phyloP scores from a whole-genome alignment of 345 rosid species.

The Euphorbia tirucalli region DNA sequence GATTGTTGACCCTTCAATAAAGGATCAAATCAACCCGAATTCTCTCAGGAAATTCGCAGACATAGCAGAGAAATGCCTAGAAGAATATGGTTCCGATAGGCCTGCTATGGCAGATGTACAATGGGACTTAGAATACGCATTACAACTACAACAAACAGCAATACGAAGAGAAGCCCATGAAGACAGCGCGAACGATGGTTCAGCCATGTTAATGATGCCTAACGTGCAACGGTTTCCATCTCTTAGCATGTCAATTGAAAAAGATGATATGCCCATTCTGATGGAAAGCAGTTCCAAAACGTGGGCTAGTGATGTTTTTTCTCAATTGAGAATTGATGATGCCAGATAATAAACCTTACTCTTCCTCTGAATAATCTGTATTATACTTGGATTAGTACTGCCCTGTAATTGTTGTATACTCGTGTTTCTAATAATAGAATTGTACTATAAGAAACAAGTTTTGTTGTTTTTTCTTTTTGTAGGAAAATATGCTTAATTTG shows the following conservation, averaged over 20 bases:
- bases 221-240: conserved; percentile 33
- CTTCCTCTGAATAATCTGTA: not conserved
- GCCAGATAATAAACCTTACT: conserved; percentile 25
- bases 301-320: conserved; percentile 26
- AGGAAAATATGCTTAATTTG: not conserved
- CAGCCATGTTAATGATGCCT: conserved; percentile 16
- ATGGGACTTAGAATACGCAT: conserved; percentile 54
- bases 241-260: conserved; percentile 6
- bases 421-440: conserved; percentile 2
- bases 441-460: not conserved
- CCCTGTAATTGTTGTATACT: not conserved
- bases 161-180: conserved; percentile 22
- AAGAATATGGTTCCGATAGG: conserved; percentile 43
- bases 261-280: conserved; percentile 16
- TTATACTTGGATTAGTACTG: not conserved
- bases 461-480: no score
- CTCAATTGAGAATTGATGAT: conserved; percentile 25
- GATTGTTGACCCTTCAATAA: conserved; percentile 41
- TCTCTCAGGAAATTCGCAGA: conserved; percentile 50
- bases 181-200: conserved; percentile 28
- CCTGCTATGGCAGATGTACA: conserved; percentile 57
- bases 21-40: conserved; percentile 34
- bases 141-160: conserved; percentile 39
- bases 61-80: conserved; percentile 57
- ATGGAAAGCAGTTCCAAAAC: conserved; percentile 7